Evolutionary conservation across 2,329 filamentous ascomycete genomes (phyloP), one percentile per base, ranked within the genome.

Genomic region (Epichloe typhina): DNA sequence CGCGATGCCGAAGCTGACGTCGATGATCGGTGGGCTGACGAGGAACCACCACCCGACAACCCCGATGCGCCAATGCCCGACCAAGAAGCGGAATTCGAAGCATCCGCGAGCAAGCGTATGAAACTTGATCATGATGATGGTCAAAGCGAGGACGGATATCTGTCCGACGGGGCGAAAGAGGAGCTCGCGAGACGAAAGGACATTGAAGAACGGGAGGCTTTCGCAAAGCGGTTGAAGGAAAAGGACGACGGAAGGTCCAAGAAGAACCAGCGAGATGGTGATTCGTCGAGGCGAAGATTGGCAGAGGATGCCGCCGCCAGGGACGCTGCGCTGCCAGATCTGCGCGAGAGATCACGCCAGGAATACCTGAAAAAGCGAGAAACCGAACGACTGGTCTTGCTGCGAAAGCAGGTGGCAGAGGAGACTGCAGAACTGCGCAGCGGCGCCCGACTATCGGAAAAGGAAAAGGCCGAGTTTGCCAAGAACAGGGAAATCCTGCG

Each of bases 291-390:
- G 54, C 72, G 83, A 46, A 63, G 57, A 40, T 57, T 67, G 4
- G 66, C 61, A 2, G 65, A 68, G 8, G 82, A 89, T 63, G 75
- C 82, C 4, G 76, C 77, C 38, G 79, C 84, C 6, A 75, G 84
- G 52, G 75, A 75, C 54, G 82, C 82, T 8, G 85, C 85, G n/a
- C 76, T 95, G 64, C 82, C 83, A 3, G 89, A 94, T 54, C 68
- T 96, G 17, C 79, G 93, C 41, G 75, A 93, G 61, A 80, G 88
- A 35, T 95, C 90, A 3, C 80, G 93, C 54, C 90, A 96, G 62
- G 84, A 93, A 57, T 98, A 98, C 62, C 74, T 98, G 33, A 88
- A 89, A 67, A 97, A 98, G 72, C 79, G 93, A 55, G 90, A 96
- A 64, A 74, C 84, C 0, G 88, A 97, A 66, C 81, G 88, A 53